phyloP scores from a whole-genome alignment of 2,329 filamentous ascomycete genomes.

The Bimuria novae-zelandiae region DNA sequence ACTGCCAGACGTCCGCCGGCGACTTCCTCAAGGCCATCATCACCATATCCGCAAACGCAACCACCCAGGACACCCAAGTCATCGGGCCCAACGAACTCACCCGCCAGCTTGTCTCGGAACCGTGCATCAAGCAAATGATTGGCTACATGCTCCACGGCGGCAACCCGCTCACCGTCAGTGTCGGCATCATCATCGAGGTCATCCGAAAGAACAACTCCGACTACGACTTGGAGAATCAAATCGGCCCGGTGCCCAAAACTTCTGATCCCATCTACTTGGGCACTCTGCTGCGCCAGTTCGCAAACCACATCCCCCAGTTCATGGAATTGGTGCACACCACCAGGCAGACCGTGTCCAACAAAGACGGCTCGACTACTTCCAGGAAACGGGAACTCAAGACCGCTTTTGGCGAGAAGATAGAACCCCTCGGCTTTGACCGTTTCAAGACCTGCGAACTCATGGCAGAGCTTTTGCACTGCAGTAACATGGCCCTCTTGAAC shows the following conservation, averaged over 20 bases:
- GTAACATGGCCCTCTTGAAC: slow-evolving; percentile 96
- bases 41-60: slow-evolving; percentile 97
- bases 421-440: slow-evolving; percentile 92
- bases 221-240: slow-evolving; percentile 90
- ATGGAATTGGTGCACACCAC: slow-evolving; percentile 86
- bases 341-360: slow-evolving; percentile 61
- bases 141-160: slow-evolving; percentile 90
- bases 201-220: slow-evolving; percentile 99
- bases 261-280: slow-evolving; percentile 97
- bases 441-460: slow-evolving; percentile 99
- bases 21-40: slow-evolving; percentile 99
- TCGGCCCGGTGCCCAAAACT: slow-evolving; percentile 76
- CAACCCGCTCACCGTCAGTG: slow-evolving; percentile 92
- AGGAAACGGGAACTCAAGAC: slow-evolving; percentile 77
- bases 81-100: slow-evolving; percentile 98
- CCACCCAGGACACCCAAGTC: slow-evolving; percentile 97
- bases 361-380: slow-evolving; percentile 62
- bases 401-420: slow-evolving; percentile 88
- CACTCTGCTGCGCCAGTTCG: slow-evolving; percentile 85
- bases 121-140: slow-evolving; percentile 84
- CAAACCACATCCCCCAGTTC: slow-evolving; percentile 88
- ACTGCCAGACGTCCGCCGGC: slow-evolving; percentile 93
- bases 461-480: slow-evolving; percentile 96
- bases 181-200: slow-evolving; percentile 97
- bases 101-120: slow-evolving; percentile 85